Base-by-base conservation (phyloP, 164 flowering plant species). In the Magnolia officinalis region DNA sequence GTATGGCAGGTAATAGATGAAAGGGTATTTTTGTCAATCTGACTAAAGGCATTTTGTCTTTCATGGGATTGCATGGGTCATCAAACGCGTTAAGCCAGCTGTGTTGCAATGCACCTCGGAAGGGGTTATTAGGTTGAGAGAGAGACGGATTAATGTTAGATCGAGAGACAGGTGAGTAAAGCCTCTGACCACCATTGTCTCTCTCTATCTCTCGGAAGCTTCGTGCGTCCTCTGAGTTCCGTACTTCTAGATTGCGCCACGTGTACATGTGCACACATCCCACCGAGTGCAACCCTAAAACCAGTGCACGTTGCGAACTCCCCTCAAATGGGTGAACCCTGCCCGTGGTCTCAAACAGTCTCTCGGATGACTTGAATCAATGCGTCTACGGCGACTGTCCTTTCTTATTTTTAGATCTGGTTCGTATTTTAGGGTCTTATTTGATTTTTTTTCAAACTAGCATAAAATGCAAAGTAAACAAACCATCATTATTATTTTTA, bases 11-110 rank as follows among this genome's bases (percentile, higher is more conserved):
- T 37, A 23, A 23, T 19, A 5, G 4, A 8, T 10, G 16, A 59
- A 72, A 14, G 70, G 76, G 76, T 74, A 74, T 9, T 45, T 64
- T 49, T 67, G 69, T 18, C 21, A 59, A 58, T 59, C 4, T 23
- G 31, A 3, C 16, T 11, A 2, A 6, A 21, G 69, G 68, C 37
- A 50, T 19, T 72, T 5, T 59, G 74, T 55, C 31, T 16, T 29
- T 49, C 2, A 1, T 13, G 31, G 8, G 26, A 37, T 13, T 1
- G n/a, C 37, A 20, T 37, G 58, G 29, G 70, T 64, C 76, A 63
- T 74, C n/a, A 74, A 74, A 37, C 70, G 70, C 76, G 76, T 65
- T 64, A 20, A 65, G 76, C 52, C 51, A 74, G 76, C 76, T 74
- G 76, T 69, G 69, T 8, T 66, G 69, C 69, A 66, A 8, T 24